Base-by-base conservation (phyloP, 441 rosid species). In the Mallotus japonicus region DNA sequence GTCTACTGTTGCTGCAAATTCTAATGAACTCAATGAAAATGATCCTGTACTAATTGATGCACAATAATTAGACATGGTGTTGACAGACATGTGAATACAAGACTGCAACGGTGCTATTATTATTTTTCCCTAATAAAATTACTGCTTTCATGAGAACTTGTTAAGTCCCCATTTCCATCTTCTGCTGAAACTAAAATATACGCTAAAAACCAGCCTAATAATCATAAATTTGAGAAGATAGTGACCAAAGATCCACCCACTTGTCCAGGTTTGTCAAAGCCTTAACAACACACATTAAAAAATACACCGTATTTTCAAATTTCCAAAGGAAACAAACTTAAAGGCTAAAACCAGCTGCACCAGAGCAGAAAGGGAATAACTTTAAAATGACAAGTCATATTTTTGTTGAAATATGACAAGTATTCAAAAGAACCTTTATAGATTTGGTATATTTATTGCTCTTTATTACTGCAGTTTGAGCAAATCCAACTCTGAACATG, bases 361-460 rank as follows among this genome's bases (percentile, higher is more conserved):
- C 69, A 47, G 20, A 65, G 69, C 24, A 17, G 69, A 49, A 65
- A 22, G 20, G 69, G 49, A 65, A 47, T 64, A 14, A 44, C 28
- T n/a, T 42, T 14, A 24, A 22, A 12, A 47, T 12, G 37, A 28
- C 5, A 28, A 47, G n/a, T 19, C 34, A 12, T 32, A 47, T 19
- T 65, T 11, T 47, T 47, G 56, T 24, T 10, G 13, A 12, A 47
- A 65, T 47, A 8, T 65, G 68, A n/a, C n/a, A 64, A 42, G 14
- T 40, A 17, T 63, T 19, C 51, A n/a, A 22, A 65, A 65, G 4
- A 19, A 20, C 16, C 34, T 4, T 19, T 5, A 1, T 22, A 44
- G 54, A 65, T 65, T 20, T 65, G 55, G 55, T 7, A 20, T 47
- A 65, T 65, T 11, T 22, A 65, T 44, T 20, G 19, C 69, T 65